A percentile compares a stretch with the other conserved stretches of the same genome.
Conservation (phyloP, 106 monocot species). For the Dendrobium nobile region DNA sequence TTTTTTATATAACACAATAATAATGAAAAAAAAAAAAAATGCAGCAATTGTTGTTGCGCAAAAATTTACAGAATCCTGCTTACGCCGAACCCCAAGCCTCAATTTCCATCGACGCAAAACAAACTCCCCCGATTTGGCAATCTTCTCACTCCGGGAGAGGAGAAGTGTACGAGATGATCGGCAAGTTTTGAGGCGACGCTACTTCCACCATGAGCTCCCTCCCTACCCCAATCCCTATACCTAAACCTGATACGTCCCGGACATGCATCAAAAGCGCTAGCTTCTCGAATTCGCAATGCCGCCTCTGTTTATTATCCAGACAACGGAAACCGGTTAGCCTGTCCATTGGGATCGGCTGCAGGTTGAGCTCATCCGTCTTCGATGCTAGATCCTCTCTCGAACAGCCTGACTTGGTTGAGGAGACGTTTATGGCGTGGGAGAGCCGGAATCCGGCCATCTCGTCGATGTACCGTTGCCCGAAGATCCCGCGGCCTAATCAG, state of each 20-base stretch:
- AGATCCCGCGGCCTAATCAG: conserved; percentile 58
- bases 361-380: background rate
- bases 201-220: conserved; percentile 27
- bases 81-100: no score
- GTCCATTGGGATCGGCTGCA: background rate
- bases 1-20: no score
- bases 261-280: background rate
- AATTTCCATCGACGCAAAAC: no score
- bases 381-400: conserved; percentile 11
- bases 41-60: no score
- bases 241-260: conserved; percentile 10
- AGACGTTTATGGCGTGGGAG: conserved; percentile 18
- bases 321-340: conserved; percentile 1
- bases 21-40: no score
- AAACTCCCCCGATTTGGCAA: no score
- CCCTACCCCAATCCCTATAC: conserved; percentile 15
- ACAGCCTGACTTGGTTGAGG: conserved; percentile 18
- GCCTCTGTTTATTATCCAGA: conserved; percentile 2
- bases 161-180: background rate
- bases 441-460: conserved; percentile 58
- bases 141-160: background rate
- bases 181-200: background rate
- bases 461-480: conserved; percentile 46
- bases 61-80: no score
- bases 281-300: conserved; percentile 5